Conservation (phyloP, 2,329 filamentous ascomycete species). For the Reticulascus tulasneorum region DNA sequence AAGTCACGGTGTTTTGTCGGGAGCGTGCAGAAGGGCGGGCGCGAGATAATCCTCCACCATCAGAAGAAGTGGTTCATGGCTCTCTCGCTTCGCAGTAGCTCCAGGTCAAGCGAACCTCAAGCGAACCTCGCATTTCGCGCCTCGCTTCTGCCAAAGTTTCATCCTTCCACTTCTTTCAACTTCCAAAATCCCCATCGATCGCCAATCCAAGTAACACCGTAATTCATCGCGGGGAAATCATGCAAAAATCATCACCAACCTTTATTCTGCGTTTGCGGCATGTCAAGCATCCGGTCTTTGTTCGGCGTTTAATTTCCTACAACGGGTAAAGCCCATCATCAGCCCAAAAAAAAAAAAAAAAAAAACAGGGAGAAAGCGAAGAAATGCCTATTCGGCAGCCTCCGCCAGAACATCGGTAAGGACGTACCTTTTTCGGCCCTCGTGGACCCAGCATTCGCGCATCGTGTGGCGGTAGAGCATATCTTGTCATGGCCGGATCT, state of each 20-base stretch:
- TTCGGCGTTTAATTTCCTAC: constrained; percentile 60
- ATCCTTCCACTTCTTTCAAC: constrained; percentile 9
- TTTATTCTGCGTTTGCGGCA: constrained; percentile 60
- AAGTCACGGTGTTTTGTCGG: constrained; percentile 1
- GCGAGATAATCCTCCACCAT: constrained; percentile 9
- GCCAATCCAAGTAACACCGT: too few relatives aligned
- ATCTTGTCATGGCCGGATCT: constrained; percentile 43
- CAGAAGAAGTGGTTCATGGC: constrained; percentile 9
- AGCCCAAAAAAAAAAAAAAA: constrained; percentile 3
- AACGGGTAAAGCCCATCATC: constrained; percentile 9
- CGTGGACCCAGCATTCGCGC: constrained; percentile 43
- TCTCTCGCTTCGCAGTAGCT: constrained; percentile 31
- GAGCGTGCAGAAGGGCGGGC: constrained; percentile 3
- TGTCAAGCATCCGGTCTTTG: constrained; percentile 60
- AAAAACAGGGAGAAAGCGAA: neutral
- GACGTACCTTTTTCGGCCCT: constrained; percentile 54
- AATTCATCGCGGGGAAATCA: constrained; percentile 4
- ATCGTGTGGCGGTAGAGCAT: constrained; percentile 43
- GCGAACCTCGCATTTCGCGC: constrained; percentile 8
- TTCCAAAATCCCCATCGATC: constrained; percentile 3
- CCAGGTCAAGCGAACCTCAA: constrained; percentile 29
- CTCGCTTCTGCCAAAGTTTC: constrained; percentile 15
- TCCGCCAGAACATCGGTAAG: too few relatives aligned
- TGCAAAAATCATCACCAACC: constrained; percentile 39
- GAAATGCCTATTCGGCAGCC: too few relatives aligned